These are phyloP conservation scores for Ascoidea rubescens DNA, from an alignment of 805 yeast genomes.

Conservation along the genomic window DNA sequence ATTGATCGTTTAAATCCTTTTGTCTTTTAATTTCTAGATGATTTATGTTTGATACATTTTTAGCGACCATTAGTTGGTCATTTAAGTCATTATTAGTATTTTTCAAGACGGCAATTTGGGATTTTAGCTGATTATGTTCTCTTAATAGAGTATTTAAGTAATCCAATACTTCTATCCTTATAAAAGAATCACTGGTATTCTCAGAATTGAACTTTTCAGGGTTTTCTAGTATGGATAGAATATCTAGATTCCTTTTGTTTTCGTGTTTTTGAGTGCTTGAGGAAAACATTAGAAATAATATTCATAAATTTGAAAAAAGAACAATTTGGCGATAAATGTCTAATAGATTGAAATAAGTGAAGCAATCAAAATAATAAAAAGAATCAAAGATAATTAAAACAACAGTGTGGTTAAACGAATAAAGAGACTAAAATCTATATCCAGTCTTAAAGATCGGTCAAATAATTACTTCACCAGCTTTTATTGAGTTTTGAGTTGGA, in stretches of 20 bases:
- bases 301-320: too few relatives aligned
- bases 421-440: too few relatives aligned
- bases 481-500: too few relatives aligned
- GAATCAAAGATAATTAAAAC: too few relatives aligned
- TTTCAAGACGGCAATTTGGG: slow-evolving; percentile 4
- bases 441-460: too few relatives aligned
- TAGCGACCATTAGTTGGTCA: slow-evolving; percentile 8
- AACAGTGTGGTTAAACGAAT: too few relatives aligned
- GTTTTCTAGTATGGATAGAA: slow-evolving; percentile 7
- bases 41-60: slow-evolving; percentile 7
- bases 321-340: too few relatives aligned
- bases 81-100: slow-evolving; percentile 5
- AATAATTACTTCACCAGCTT: too few relatives aligned
- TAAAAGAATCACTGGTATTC: slow-evolving; percentile 6
- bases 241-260: slow-evolving; percentile 2
- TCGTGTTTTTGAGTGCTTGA: too few relatives aligned
- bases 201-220: slow-evolving; percentile 6
- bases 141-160: slow-evolving; percentile 6
- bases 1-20: slow-evolving; percentile 1
- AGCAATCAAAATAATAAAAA: too few relatives aligned
- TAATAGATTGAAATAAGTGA: too few relatives aligned
- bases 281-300: too few relatives aligned
- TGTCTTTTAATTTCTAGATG: slow-evolving; percentile 8
- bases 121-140: slow-evolving; percentile 3
- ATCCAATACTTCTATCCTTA: slow-evolving; percentile 9